Conservation (phyloP, 306 rosid species). For the Sicyos baderoa region DNA sequence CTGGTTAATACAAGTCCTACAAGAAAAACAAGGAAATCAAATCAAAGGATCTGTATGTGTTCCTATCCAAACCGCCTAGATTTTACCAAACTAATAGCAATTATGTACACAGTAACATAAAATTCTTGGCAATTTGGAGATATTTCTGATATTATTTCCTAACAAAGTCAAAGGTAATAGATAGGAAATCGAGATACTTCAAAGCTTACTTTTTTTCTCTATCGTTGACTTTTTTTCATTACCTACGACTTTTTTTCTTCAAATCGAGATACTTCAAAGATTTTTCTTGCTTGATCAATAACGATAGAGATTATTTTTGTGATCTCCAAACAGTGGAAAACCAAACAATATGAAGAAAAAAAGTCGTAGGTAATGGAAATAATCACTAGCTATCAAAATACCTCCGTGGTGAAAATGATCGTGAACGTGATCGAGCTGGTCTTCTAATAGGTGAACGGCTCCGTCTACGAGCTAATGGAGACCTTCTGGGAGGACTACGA, state of each 20-base stretch:
- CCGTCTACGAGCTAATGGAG: constrained; percentile 75
- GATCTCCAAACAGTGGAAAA: background rate
- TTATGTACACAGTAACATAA: background rate
- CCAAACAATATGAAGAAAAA: constrained; percentile 2
- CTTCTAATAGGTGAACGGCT: constrained; percentile 88
- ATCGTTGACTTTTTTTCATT: too few species aligned
- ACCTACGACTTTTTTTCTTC: too few species aligned
- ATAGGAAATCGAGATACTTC: background rate
- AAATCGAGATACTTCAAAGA: background rate
- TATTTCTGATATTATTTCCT: background rate
- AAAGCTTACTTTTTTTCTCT: background rate
- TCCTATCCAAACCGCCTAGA: background rate
- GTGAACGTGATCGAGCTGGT: constrained; percentile 70
- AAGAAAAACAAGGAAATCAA: too few species aligned
- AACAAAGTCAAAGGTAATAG: background rate
- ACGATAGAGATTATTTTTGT: too few species aligned
- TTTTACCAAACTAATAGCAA: too few species aligned
- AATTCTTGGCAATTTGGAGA: background rate
- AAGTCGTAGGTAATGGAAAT: background rate
- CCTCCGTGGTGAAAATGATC: constrained; percentile 92
- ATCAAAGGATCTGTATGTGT: too few species aligned
- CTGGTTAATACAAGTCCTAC: too few species aligned
- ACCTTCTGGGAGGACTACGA: constrained; percentile 96
- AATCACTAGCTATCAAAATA: constrained; percentile 20
- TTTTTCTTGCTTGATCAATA: background rate